A percentile compares a stretch with the other conserved stretches of the same genome.
These are phyloP conservation scores for Ganoderma lingzhi DNA, from an alignment of 1,284 basidiomycete genomes.

Conservation along the genomic window DNA sequence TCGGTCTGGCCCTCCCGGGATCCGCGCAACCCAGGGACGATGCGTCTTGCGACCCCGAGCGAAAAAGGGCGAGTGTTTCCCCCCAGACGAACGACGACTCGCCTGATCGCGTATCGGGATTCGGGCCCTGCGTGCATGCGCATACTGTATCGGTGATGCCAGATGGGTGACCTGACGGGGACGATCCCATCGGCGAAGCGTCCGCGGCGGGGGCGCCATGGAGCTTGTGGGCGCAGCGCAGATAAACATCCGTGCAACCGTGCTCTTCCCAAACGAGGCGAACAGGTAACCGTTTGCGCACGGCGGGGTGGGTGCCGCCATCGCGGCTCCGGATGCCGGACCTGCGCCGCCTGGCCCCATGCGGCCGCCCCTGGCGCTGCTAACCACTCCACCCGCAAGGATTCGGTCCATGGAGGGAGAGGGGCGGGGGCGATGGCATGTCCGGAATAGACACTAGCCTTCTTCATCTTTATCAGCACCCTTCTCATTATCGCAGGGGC, in stretches of 20 bases:
- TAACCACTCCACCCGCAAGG: background rate
- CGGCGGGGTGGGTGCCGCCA: background rate
- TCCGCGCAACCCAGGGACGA: background rate
- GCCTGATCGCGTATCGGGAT: background rate
- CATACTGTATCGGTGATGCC: background rate
- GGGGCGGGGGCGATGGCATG: background rate
- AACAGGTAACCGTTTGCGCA: background rate
- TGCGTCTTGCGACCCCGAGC: background rate
- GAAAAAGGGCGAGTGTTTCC: background rate
- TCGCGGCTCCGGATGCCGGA: background rate
- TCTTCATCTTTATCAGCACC: background rate
- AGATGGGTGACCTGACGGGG: background rate
- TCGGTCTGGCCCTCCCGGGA: background rate
- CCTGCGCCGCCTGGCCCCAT: background rate
- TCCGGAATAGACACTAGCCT: background rate
- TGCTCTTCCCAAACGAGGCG: background rate
- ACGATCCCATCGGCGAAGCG: constrained; percentile 22
- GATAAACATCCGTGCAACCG: constrained; percentile 2
- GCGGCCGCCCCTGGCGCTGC: background rate
- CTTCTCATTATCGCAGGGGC: background rate
- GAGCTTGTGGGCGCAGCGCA: constrained; percentile 14
- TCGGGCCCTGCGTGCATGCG: no score
- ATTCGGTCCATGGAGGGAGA: background rate
- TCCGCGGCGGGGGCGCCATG: constrained; percentile 16
- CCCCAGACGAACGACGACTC: background rate